These are phyloP conservation scores for Pythium coloratum DNA, from an alignment of 352 stramenopile genomes.

Conservation along the genomic window DNA sequence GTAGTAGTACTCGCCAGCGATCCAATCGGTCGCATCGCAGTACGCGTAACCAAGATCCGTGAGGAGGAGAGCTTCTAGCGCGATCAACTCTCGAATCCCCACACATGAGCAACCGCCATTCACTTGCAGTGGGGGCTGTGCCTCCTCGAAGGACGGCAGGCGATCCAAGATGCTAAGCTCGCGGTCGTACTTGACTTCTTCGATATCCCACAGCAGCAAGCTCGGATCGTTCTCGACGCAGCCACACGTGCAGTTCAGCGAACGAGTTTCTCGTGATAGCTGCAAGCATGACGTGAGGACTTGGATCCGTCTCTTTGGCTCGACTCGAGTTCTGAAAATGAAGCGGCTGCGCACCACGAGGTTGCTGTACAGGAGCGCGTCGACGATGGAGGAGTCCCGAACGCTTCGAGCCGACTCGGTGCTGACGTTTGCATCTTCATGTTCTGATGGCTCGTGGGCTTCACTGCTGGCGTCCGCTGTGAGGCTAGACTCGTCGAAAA, in stretches of 20 bases:
- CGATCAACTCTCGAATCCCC: constrained; percentile 73
- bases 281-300: constrained; percentile 72
- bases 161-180: constrained; percentile 61
- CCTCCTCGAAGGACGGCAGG: constrained; percentile 63
- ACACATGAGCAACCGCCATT: constrained; percentile 58
- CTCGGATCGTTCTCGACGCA: constrained; percentile 73
- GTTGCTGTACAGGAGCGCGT: constrained; percentile 78
- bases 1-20: constrained; percentile 75
- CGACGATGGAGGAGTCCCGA: constrained; percentile 70
- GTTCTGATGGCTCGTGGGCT: not conserved
- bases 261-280: constrained; percentile 63
- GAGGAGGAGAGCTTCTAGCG: constrained; percentile 69
- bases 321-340: constrained; percentile 76
- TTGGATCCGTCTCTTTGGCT: constrained; percentile 68
- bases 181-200: constrained; percentile 73
- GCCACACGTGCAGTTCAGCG: constrained; percentile 68
- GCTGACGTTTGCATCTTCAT: constrained; percentile 6
- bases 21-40: constrained; percentile 77
- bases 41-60: constrained; percentile 78
- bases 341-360: constrained; percentile 77
- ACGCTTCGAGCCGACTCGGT: constrained; percentile 18
- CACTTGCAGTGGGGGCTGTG: constrained; percentile 30
- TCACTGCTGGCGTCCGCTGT: not conserved
- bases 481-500: constrained; percentile 22
- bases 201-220: constrained; percentile 65